These are phyloP conservation scores for Cutaneotrichosporon dermatis DNA, from an alignment of 1,284 basidiomycete genomes.

Conservation along the genomic window DNA sequence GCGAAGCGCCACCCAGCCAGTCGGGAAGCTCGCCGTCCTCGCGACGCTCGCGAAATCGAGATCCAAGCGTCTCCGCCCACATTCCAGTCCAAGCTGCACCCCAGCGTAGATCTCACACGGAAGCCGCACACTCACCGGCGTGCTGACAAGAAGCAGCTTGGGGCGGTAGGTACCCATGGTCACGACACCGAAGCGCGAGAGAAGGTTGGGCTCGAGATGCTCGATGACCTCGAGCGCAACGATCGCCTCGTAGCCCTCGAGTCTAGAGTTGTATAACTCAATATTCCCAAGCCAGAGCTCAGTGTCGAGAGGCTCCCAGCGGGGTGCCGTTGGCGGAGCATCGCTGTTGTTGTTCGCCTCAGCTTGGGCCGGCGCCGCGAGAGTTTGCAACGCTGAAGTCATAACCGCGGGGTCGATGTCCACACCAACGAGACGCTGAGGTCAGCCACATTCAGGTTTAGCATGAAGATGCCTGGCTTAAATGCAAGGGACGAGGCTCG, in stretches of 20 bases:
- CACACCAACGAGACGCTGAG: slow-evolving; percentile 43
- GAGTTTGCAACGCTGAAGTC: slow-evolving; percentile 32
- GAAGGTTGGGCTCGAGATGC: slow-evolving; percentile 66
- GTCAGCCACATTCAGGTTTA: not conserved
- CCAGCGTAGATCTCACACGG: no score
- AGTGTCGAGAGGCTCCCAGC: slow-evolving; percentile 71
- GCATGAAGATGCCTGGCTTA: no score
- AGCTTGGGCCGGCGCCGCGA: slow-evolving; percentile 24
- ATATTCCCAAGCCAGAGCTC: slow-evolving; percentile 79
- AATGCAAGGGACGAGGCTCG: not conserved
- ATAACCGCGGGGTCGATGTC: slow-evolving; percentile 43
- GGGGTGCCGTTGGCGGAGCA: slow-evolving; percentile 28
- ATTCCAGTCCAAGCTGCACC: not conserved
- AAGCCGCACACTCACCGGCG: slow-evolving; percentile 54
- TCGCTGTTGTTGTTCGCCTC: not conserved
- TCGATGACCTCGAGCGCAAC: slow-evolving; percentile 89
- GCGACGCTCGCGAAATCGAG: no score
- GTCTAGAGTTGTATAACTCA: slow-evolving; percentile 66
- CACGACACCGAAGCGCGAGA: slow-evolving; percentile 73
- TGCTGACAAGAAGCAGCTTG: slow-evolving; percentile 73
- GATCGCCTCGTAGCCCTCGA: slow-evolving; percentile 73
- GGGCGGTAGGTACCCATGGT: slow-evolving; percentile 81
- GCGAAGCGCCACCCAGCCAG: no score
- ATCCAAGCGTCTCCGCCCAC: no score
- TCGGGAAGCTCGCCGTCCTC: no score